phyloP scores from a whole-genome alignment of 2,329 filamentous ascomycete genomes.

The Orbilia oligospora region DNA sequence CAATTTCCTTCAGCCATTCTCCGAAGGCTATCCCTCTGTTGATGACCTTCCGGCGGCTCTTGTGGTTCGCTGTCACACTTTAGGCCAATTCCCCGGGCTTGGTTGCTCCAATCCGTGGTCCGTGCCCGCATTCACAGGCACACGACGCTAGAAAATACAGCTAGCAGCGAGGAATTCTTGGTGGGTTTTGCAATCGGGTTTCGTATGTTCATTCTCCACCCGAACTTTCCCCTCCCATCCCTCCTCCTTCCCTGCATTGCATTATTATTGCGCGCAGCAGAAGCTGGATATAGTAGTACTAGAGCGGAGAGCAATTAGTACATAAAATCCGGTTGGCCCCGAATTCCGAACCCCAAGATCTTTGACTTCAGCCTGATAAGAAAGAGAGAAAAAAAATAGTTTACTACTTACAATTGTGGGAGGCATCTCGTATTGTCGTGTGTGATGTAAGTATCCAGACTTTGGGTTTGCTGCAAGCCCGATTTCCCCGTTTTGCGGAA shows the following conservation, averaged over 20 bases:
- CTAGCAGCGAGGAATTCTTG: constrained; percentile 24
- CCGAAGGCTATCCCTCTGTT: constrained; percentile 18
- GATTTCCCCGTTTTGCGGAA: constrained; percentile 47
- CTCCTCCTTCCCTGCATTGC: constrained; percentile 32
- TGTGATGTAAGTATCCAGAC: background rate
- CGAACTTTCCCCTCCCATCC: background rate
- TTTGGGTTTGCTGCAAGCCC: constrained; percentile 6
- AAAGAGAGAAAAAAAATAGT: background rate
- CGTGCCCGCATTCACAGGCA: constrained; percentile 40
- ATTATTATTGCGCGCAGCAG: constrained; percentile 37
- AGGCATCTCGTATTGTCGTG: background rate
- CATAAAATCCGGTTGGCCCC: constrained; percentile 32
- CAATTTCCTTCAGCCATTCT: constrained; percentile 17
- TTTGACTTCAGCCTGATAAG: constrained; percentile 58
- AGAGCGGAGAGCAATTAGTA: background rate
- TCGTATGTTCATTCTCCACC: constrained; percentile 35
- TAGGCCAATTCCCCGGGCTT: constrained; percentile 30
- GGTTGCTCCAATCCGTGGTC: constrained; percentile 21
- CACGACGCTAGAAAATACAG: constrained; percentile 24
- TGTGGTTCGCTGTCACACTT: constrained; percentile 27
- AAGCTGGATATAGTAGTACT: background rate
- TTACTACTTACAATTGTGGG: background rate
- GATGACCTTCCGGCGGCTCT: constrained; percentile 12
- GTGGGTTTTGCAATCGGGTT: constrained; percentile 9
- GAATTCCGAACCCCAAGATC: constrained; percentile 35